Evolutionary conservation across 2,329 filamentous ascomycete species (phyloP), one percentile per base, ranked within the genome.

Genomic region (Xylariaceae sp.): DNA sequence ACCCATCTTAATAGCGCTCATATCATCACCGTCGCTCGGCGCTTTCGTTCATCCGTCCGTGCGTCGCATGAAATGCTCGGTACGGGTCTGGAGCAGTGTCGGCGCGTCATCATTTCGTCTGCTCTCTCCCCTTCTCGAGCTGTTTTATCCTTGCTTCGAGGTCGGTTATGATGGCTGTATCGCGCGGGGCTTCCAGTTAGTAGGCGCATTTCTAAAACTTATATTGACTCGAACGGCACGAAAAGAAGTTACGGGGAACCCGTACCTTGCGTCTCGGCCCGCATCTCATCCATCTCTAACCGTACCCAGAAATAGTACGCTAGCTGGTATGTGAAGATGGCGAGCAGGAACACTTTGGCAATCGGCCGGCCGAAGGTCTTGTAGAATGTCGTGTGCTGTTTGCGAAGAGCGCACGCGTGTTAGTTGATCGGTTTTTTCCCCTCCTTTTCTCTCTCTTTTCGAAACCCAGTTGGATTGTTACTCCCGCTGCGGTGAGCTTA

Each of bases 281-380:
- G 83, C 54, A 81, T 75, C 72, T 94, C 89, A 51, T 88, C 78
- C 35, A 80, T 80, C 70, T 91, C 88, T 49, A 92, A 76, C 71
- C 86, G 88, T 39, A 81, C 68, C 89, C 89, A 94, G 11, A 73
- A 74, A 74, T 82, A 89, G 72, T 91, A 92, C 11, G 80, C 71
- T n/a, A 88, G 64, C 71, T 94, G 89, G 70, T 92, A 94, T 1
- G 85, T 87, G 66, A 89, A 84, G 53, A 91, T 80, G 51, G 89
- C 87, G 66, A 87, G 79, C 39, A 92, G 77, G 61, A 89, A 81
- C 51, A 84, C 84, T 73, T 91, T 92, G 51, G 82, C 79, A 45
- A 92, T 76, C 2, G 89, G 88, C 1, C 86, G 79, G 40, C 84
- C 83, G 67, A 90, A 91, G 11, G 82, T 83, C 67, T 83, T 85